Conservation (phyloP, 163 green algal species). For the Scenedesmus sp. region DNA sequence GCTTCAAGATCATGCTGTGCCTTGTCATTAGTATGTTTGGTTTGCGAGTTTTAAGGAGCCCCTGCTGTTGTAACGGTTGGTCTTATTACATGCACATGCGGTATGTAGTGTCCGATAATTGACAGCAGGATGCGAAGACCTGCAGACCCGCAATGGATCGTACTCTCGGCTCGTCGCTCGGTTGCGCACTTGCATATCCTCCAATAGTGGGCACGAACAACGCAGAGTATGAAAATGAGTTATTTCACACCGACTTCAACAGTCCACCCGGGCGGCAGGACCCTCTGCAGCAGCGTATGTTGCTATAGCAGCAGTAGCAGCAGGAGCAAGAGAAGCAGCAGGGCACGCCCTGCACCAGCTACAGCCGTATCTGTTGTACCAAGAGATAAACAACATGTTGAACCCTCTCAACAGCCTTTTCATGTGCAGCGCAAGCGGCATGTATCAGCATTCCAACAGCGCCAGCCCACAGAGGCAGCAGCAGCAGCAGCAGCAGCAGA, state of each 20-base stretch:
- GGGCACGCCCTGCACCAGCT: neutral
- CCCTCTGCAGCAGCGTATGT: neutral
- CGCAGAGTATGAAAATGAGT: neutral
- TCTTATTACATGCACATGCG: too few species aligned
- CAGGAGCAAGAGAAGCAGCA: constrained; percentile 3
- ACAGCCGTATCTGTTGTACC: neutral
- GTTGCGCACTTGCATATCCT: too few species aligned
- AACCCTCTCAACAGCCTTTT: neutral
- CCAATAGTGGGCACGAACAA: too few species aligned
- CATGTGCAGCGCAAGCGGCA: neutral
- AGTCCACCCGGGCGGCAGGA: neutral
- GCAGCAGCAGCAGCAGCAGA: constrained; percentile 2
- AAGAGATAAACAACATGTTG: neutral
- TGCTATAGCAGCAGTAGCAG: constrained; percentile 8
- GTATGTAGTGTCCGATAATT: too few species aligned
- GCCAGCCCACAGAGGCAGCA: neutral
- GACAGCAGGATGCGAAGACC: too few species aligned
- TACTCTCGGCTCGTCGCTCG: too few species aligned
- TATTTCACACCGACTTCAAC: too few species aligned
- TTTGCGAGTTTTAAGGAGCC: too few species aligned
- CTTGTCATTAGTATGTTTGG: too few species aligned
- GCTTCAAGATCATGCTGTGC: too few species aligned
- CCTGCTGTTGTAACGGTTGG: too few species aligned
- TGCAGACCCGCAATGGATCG: too few species aligned
- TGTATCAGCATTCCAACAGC: neutral